Base-by-base conservation (phyloP, 257 asterid species). In the Lycium ferocissimum region DNA sequence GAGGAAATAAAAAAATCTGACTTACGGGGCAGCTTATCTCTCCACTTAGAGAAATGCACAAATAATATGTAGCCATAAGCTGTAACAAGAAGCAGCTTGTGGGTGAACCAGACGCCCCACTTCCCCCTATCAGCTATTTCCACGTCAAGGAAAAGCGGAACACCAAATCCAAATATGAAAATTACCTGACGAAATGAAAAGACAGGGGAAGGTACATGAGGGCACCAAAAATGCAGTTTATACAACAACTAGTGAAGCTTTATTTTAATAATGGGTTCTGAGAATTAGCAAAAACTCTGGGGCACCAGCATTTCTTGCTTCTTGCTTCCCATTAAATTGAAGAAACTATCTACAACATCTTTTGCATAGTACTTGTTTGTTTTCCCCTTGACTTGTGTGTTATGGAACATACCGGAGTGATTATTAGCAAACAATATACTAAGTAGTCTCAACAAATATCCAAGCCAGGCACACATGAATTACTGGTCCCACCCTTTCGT, bases 21-120 rank as follows among this genome's bases (percentile, higher is more conserved):
- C 98, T 92, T 84, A 95, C 98, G 98, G 59, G 98, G 99, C 85
- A 96, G 88, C 93, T 93, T 93, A 70, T 93, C 98, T 88, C 94
- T 94, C 99, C 98, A 96, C 89, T 94, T 96, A 49, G 99, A 93
- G 86, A 93, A 95, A 88, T 96, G 99, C 87, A 94, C 95, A 80
- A 94, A 93, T 18, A 94, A 85, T 86, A 95, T 91, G 94, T 94
- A 95, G 86, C 97, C 92, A 84, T 96, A 96, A 67, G 90, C 90
- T 59, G 92, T 91, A 79, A 95, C 82, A 63, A 95, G 91, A 82
- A 92, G 88, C 89, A 93, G 85, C 54, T 91, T 88, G 86, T 93
- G 91, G 85, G 84, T 51, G 84, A 92, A 86, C 91, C 91, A 89
- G 65, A 93, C 85, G 49, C 89, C 89, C 98, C 98, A 94, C 88